Conservation (phyloP, 805 yeast genomes). For the Yarrowia sp. region DNA sequence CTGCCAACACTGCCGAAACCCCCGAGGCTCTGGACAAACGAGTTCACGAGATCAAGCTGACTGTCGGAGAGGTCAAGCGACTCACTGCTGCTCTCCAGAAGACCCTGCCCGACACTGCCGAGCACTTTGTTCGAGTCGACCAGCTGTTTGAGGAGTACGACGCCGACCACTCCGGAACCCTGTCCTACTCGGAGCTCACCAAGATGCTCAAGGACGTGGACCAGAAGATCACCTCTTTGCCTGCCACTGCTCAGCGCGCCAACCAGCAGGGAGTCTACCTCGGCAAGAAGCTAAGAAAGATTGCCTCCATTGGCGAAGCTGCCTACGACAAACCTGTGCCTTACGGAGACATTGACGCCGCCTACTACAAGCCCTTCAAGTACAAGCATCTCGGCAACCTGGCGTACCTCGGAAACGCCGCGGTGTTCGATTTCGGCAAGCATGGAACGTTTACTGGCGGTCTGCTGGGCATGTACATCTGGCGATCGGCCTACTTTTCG, state of each 20-base stretch:
- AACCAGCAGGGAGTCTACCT: conserved; percentile 72
- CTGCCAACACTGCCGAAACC: conserved; percentile 46
- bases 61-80: conserved; percentile 58
- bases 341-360: conserved; percentile 64
- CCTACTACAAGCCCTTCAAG: conserved; percentile 63
- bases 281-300: conserved; percentile 63
- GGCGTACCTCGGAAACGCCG: conserved; percentile 74
- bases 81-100: conserved; percentile 58
- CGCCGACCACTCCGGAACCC: conserved; percentile 55
- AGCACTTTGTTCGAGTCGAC: conserved; percentile 60
- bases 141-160: conserved; percentile 63
- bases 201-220: conserved; percentile 62
- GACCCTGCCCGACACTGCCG: conserved; percentile 65
- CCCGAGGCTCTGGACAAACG: conserved; percentile 57
- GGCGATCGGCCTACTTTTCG: conserved; percentile 75
- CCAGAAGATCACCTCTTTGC: conserved; percentile 68
- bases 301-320: conserved; percentile 58
- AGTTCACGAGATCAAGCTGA: conserved; percentile 53
- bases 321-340: conserved; percentile 42
- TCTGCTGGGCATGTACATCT: conserved; percentile 70
- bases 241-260: conserved; percentile 79
- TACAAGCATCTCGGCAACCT: conserved; percentile 71
- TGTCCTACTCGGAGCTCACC: conserved; percentile 61
- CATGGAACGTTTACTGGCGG: conserved; percentile 70
- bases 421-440: conserved; percentile 70